A percentile compares a stretch with the other conserved stretches of the same genome.
These are phyloP conservation scores for Viola pubescens DNA, from an alignment of 441 rosid species.

Conservation along the genomic window DNA sequence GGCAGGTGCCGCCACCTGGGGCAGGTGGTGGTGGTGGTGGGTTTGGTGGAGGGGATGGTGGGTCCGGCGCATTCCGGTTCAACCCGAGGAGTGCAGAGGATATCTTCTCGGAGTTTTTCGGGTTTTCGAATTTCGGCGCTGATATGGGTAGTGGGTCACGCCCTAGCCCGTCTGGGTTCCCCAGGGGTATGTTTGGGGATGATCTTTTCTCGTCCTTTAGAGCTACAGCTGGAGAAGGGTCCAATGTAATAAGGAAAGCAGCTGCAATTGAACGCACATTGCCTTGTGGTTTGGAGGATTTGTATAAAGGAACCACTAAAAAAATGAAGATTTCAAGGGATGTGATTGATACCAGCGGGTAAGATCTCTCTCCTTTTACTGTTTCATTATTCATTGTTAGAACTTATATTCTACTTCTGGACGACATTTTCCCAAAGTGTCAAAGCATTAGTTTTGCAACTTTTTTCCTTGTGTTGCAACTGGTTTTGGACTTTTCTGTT, in stretches of 20 bases:
- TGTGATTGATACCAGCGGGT: conserved; percentile 40
- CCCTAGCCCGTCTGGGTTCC: not conserved
- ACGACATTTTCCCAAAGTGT: too few relatives aligned
- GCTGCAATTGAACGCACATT: conserved; percentile 42
- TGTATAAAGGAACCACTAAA: conserved; percentile 57
- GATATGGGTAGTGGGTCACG: not conserved
- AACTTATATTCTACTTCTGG: too few relatives aligned
- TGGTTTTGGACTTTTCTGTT: too few relatives aligned
- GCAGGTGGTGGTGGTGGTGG: not conserved
- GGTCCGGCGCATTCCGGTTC: not conserved
- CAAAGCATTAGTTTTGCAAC: too few relatives aligned
- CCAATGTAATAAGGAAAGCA: conserved; percentile 30
- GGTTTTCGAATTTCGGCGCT: not conserved
- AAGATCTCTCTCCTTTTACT: conserved; percentile 1
- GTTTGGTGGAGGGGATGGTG: not conserved
- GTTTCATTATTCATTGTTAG: too few relatives aligned
- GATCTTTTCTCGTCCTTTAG: conserved; percentile 18
- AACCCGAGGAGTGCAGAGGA: not conserved
- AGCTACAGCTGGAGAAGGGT: conserved; percentile 26
- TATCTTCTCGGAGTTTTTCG: not conserved
- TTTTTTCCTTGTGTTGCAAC: too few relatives aligned
- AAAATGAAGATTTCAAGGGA: conserved; percentile 71
- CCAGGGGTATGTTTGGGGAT: conserved; percentile 1
- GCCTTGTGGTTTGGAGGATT: conserved; percentile 56
- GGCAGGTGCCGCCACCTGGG: not conserved